Evolutionary conservation across 352 stramenopile genomes (phyloP), one percentile per base, ranked within the genome.

Genomic region (Phytophthora idaei): DNA sequence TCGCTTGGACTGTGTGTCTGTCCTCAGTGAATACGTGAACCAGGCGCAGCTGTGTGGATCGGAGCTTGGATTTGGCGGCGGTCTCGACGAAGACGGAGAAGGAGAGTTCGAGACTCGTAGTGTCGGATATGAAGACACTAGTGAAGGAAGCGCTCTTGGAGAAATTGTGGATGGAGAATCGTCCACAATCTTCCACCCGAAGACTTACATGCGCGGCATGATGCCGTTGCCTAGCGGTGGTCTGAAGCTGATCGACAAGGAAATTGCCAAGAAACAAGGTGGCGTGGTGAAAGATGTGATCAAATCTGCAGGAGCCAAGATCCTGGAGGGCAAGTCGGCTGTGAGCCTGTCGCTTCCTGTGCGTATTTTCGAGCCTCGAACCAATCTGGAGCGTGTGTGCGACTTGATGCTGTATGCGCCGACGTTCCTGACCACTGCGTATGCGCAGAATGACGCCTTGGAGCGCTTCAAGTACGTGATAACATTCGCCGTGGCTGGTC

Each of bases 221-320:
- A 77, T 87, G 68, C 82, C 83, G 36, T 61, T 93, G 25, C 83
- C 85, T 3, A 89, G 80, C 4, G 87, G 87, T 55, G 87, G 85
- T 0, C 57, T 95, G 6, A 95, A 95, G 64, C 64, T 95, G 1
- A 85, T 90, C 49, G 87, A 95, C 63, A 95, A 95, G 68, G 85
- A 95, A 46, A 71, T 93, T 28, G 85, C 84, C 3, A 95, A 93
- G 68, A 95, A 95, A 67, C 87, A 95, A 53, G 74, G 85, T 58
- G 87, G 87, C 8, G 87, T 95, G 61, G 70, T 95, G 15, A 93
- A 93, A 73, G 87, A 95, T 47, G 85, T 95, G 45, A 92, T 95
- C 59, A 93, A 93, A 64, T 87, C 79, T 29, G 76, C 78, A 11
- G 81, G 81, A 57, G 77, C 81, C 4, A 89, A 90, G 66, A 85